A percentile compares a stretch with the other conserved stretches of the same genome.
These are phyloP conservation scores for Areca catechu DNA, from an alignment of 176 grass and related monocot species.

Conservation along the genomic window DNA sequence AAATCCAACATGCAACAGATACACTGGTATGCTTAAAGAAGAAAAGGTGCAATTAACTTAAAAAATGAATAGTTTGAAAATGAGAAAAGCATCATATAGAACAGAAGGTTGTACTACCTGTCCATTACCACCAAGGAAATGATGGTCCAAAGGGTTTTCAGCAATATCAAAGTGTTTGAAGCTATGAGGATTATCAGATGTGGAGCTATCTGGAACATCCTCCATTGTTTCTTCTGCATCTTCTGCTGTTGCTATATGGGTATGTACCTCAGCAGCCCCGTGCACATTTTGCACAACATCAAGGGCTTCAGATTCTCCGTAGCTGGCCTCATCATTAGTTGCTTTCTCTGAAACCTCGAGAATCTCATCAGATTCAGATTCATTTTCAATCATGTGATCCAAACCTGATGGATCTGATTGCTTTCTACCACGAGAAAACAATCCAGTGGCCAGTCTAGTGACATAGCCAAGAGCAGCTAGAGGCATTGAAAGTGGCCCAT, in stretches of 20 bases:
- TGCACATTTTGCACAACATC: constrained; percentile 16
- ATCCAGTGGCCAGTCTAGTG: constrained; percentile 48
- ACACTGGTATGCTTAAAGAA: no score
- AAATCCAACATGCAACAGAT: no score
- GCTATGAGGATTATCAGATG: constrained; percentile 32
- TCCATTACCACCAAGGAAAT: constrained; percentile 51
- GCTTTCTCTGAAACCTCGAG: constrained; percentile 46
- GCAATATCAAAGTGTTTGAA: constrained; percentile 92
- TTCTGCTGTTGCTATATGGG: constrained; percentile 15
- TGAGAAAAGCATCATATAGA: neutral
- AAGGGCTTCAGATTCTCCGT: constrained; percentile 36
- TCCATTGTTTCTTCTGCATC: constrained; percentile 23
- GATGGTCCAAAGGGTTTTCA: constrained; percentile 68
- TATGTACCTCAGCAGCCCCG: constrained; percentile 9
- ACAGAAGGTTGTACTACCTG: constrained; percentile 26
- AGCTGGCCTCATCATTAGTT: constrained; percentile 7
- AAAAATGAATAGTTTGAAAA: no score
- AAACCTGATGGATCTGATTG: constrained; percentile 48
- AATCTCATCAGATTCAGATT: constrained; percentile 37
- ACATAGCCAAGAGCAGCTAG: constrained; percentile 67
- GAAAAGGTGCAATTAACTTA: no score
- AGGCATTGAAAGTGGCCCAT: constrained; percentile 54
- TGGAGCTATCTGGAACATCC: constrained; percentile 7
- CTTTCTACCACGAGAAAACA: constrained; percentile 76
- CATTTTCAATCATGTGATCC: constrained; percentile 41